These are phyloP conservation scores for Aquilaria agallochum DNA, from an alignment of 441 rosid genomes.

Conservation along the genomic window DNA sequence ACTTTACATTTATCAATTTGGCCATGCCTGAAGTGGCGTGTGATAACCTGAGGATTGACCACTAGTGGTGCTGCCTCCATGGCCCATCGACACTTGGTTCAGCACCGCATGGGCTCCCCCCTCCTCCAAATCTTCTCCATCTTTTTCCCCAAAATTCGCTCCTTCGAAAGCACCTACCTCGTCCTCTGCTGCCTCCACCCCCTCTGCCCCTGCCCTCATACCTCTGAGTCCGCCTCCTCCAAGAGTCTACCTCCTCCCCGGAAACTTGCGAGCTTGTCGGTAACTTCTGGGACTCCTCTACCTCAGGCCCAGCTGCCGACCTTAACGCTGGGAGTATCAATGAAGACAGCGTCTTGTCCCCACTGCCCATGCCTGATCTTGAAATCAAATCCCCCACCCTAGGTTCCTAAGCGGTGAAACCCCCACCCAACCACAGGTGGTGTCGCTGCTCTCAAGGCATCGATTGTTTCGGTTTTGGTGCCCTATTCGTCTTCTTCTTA, in stretches of 20 bases:
- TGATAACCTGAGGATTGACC: no score
- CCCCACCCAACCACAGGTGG: constrained; percentile 11
- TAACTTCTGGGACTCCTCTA: constrained; percentile 20
- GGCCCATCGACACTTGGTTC: no score
- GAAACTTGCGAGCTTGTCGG: constrained; percentile 19
- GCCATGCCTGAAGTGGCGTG: no score
- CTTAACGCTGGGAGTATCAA: constrained; percentile 1
- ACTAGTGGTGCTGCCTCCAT: no score
- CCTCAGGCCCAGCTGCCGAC: constrained; percentile 5
- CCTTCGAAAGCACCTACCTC: constrained; percentile 15
- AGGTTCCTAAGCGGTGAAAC: not conserved
- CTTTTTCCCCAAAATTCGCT: constrained; percentile 16
- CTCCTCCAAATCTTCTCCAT: constrained; percentile 22
- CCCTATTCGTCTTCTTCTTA: constrained; percentile 24
- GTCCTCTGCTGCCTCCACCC: constrained; percentile 13
- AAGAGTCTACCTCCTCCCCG: constrained; percentile 12
- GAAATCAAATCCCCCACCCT: not conserved
- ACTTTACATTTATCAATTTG: no score
- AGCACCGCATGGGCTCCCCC: constrained; percentile 1
- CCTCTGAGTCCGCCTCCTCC: constrained; percentile 18
- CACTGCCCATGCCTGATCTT: not conserved
- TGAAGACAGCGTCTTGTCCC: constrained; percentile 7
- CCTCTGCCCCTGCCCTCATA: constrained; percentile 17
- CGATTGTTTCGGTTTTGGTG: constrained; percentile 21
- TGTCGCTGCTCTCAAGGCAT: constrained; percentile 23